A percentile compares a stretch with the other conserved stretches of the same genome.
Evolutionary conservation across 106 monocot genomes (phyloP).

Genomic region (Dendrobium catenatum): DNA sequence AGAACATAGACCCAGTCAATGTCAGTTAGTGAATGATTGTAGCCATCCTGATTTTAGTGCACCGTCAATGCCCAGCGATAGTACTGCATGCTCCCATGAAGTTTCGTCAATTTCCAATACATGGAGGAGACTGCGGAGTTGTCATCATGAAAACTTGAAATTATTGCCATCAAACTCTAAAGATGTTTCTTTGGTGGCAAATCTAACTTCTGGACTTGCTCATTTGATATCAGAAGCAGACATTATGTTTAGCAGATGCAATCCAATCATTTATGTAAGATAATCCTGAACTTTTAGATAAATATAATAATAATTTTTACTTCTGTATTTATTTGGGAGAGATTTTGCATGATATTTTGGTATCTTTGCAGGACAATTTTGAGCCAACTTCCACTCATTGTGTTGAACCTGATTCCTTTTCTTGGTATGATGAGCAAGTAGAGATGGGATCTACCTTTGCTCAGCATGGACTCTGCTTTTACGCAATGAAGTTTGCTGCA

Average conservation of each 20-base stretch:
- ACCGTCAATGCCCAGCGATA: too few relatives aligned
- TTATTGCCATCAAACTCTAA: constrained; percentile 22
- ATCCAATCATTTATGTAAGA: constrained; percentile 41
- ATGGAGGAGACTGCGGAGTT: constrained; percentile 51
- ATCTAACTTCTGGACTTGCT: constrained; percentile 39
- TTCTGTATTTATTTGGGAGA: not conserved
- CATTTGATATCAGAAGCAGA: constrained; percentile 74
- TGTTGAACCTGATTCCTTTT: constrained; percentile 37
- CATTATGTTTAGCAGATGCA: constrained; percentile 49
- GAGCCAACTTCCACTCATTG: constrained; percentile 29
- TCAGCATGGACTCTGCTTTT: constrained; percentile 70
- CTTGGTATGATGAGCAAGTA: constrained; percentile 49
- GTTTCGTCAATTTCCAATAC: constrained; percentile 40
- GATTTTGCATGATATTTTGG: not conserved
- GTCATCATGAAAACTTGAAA: constrained; percentile 31
- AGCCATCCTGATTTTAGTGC: constrained; percentile 38
- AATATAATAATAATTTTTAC: not conserved
- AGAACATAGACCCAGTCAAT: constrained; percentile 18
- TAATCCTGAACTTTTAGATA: not conserved
- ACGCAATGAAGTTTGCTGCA: constrained; percentile 23
- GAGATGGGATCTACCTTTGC: constrained; percentile 71
- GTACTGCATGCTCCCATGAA: constrained; percentile 11
- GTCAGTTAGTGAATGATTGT: constrained; percentile 71
- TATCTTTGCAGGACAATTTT: constrained; percentile 49
- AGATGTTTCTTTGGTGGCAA: constrained; percentile 26